phyloP scores from a whole-genome alignment of 345 rosid genomes.

The Microcos paniculata region DNA sequence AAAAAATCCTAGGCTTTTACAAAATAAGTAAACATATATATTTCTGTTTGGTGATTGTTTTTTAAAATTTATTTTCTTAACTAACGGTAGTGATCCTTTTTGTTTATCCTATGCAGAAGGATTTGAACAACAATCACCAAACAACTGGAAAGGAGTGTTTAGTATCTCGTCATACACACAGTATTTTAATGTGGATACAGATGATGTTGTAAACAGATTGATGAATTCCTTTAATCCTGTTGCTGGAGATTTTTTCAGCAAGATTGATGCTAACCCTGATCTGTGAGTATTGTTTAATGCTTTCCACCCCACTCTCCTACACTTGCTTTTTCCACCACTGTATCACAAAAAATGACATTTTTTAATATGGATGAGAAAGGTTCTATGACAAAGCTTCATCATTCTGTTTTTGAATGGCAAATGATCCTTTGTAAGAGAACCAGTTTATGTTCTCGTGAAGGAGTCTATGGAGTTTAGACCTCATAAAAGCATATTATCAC shows the following conservation, averaged over 20 bases:
- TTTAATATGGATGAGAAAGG: background rate
- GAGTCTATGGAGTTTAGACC: background rate
- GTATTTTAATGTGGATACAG: slow-evolving; percentile 89
- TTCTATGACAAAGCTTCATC: background rate
- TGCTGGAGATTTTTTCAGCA: slow-evolving; percentile 79
- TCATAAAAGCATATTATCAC: background rate
- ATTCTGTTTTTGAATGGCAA: background rate
- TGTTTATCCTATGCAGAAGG: slow-evolving; percentile 46
- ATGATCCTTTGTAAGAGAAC: background rate
- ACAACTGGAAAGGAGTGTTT: slow-evolving; percentile 85
- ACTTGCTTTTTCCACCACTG: background rate
- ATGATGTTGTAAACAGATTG: slow-evolving; percentile 74
- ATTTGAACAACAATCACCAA: slow-evolving; percentile 74
- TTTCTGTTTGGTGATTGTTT: too few relatives aligned
- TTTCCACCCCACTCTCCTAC: background rate
- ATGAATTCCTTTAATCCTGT: slow-evolving; percentile 73
- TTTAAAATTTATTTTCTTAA: too few relatives aligned
- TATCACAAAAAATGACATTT: background rate
- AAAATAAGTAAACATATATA: too few relatives aligned
- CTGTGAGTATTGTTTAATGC: slow-evolving; percentile 52
- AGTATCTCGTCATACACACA: slow-evolving; percentile 76
- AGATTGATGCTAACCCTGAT: slow-evolving; percentile 93
- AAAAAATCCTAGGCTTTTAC: too few relatives aligned
- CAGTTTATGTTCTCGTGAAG: background rate
- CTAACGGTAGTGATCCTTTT: background rate